phyloP scores from a whole-genome alignment of 139 green algal genomes.

The Volvox africanus region DNA sequence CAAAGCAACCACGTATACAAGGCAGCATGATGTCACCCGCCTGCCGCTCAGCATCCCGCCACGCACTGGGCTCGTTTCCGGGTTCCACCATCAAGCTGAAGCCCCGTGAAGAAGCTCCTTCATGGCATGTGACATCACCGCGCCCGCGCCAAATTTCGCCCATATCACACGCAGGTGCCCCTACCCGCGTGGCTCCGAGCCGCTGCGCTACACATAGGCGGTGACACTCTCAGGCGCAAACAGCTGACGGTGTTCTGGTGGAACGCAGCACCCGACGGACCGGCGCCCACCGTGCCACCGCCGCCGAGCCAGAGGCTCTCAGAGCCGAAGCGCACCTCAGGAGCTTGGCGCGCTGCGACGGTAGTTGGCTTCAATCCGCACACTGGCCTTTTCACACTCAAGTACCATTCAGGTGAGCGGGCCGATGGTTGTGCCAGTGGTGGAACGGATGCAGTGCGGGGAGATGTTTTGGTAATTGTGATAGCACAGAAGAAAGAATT shows the following conservation, averaged over 20 bases:
- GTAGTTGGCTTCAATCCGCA: background rate
- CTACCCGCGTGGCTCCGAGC: background rate
- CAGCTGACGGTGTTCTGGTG: conserved; percentile 36
- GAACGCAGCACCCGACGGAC: background rate
- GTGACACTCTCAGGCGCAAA: background rate
- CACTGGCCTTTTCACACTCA: conserved; percentile 11
- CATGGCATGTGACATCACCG: background rate
- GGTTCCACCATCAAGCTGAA: no score
- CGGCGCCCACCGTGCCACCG: conserved; percentile 22
- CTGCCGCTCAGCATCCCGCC: no score
- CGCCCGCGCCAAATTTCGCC: background rate
- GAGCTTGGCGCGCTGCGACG: conserved; percentile 6
- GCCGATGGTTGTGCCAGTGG: no score
- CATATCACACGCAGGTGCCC: background rate
- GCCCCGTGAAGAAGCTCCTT: no score
- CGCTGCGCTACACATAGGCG: background rate
- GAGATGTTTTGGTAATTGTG: no score
- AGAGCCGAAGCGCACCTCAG: background rate
- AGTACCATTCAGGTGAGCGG: conserved; percentile 25
- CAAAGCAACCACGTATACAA: no score
- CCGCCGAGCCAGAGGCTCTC: background rate
- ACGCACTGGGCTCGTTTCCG: no score
- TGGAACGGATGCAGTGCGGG: no score
- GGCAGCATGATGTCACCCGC: no score
- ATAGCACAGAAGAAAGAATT: no score